A percentile compares a stretch with the other conserved stretches of the same genome.
Conservation (phyloP, 148 eudicot species). For the Simmondsia chinensis region DNA sequence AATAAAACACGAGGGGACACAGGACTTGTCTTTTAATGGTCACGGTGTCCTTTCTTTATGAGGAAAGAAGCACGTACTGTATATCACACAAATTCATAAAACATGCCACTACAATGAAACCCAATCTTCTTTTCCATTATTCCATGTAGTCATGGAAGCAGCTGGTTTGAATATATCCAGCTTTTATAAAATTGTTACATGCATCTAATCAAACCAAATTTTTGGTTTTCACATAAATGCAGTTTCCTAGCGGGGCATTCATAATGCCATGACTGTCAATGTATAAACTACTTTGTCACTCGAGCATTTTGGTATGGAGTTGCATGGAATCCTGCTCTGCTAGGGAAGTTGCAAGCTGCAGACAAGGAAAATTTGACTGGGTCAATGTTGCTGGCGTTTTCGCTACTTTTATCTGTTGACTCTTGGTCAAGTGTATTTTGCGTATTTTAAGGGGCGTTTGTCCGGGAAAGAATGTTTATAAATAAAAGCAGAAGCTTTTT, state of each 20-base stretch:
- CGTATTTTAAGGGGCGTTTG: too few species aligned
- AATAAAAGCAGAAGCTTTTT: too few species aligned
- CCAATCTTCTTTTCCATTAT: conserved; percentile 7
- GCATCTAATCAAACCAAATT: conserved; percentile 14
- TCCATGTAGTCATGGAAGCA: conserved; percentile 2
- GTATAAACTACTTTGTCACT: not conserved
- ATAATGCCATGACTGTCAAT: not conserved
- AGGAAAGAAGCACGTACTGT: too few species aligned
- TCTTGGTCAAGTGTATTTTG: not conserved
- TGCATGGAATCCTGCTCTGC: conserved; percentile 6
- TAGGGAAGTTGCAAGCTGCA: conserved; percentile 50
- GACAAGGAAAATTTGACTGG: not conserved
- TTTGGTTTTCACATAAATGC: conserved; percentile 4
- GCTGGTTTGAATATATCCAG: conserved; percentile 3
- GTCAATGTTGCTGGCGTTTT: conserved; percentile 1
- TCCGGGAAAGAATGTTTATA: too few species aligned
- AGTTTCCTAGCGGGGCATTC: not conserved
- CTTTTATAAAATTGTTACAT: conserved; percentile 6
- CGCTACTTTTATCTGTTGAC: not conserved
- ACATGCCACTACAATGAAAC: too few species aligned
- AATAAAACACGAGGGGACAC: too few species aligned
- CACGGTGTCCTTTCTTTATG: too few species aligned
- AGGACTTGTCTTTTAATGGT: too few species aligned
- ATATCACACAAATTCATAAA: too few species aligned
- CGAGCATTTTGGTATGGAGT: conserved; percentile 9